Percentiles rank a stretch among this genome's conserved stretches.
Conservation (phyloP, 1,139 yeast genomes). For the Candida gigantensis region DNA sequence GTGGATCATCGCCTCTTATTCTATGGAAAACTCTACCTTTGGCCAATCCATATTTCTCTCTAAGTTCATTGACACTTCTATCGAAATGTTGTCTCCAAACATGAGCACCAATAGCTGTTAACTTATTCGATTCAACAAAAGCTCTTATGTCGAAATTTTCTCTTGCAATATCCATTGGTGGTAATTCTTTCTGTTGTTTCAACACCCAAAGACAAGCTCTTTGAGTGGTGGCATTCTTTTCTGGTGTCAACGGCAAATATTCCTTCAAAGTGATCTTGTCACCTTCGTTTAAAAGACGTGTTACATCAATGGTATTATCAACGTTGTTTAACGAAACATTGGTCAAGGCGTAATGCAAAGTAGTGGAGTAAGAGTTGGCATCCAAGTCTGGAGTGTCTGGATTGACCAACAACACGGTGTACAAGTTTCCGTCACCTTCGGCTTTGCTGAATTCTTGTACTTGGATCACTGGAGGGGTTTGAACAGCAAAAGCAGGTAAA, state of each 20-base stretch:
- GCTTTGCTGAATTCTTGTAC: slow-evolving; percentile 68
- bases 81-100: slow-evolving; percentile 90
- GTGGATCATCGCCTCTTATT: too few species aligned
- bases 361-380: slow-evolving; percentile 68
- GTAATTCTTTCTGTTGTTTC: slow-evolving; percentile 52
- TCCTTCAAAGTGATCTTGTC: slow-evolving; percentile 47
- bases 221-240: slow-evolving; percentile 80
- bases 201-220: slow-evolving; percentile 91
- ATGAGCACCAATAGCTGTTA: slow-evolving; percentile 86
- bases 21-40: slow-evolving; percentile 74
- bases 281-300: slow-evolving; percentile 42
- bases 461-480: slow-evolving; percentile 71
- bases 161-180: slow-evolving; percentile 20
- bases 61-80: slow-evolving; percentile 64
- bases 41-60: slow-evolving; percentile 71
- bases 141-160: slow-evolving; percentile 69
- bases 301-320: slow-evolving; percentile 59
- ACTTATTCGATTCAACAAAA: slow-evolving; percentile 55
- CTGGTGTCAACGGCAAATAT: slow-evolving; percentile 88
- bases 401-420: slow-evolving; percentile 79
- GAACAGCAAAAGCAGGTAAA: slow-evolving; percentile 71
- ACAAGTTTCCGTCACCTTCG: slow-evolving; percentile 46
- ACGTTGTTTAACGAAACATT: slow-evolving; percentile 65
- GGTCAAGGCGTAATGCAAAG: slow-evolving; percentile 75
- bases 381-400: slow-evolving; percentile 87